Evolutionary conservation across 371 early-diverging fungal species (phyloP).

Genomic region (Lichtheimia corymbifera): DNA sequence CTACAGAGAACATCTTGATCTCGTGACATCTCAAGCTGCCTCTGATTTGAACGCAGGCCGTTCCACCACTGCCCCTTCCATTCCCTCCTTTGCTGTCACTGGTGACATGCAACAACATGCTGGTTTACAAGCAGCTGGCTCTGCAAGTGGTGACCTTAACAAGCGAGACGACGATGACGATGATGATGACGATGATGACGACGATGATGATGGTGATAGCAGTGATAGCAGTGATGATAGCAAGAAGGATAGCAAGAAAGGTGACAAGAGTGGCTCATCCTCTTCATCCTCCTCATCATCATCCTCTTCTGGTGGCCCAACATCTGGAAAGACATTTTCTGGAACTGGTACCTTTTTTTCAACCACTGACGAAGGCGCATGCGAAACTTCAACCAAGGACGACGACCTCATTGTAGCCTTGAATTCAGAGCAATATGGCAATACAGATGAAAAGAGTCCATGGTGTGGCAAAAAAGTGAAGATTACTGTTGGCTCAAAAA

Average conservation of each 20-base stretch:
- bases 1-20: not conserved
- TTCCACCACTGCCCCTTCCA: not conserved
- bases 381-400: constrained; percentile 14
- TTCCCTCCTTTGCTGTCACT: not conserved
- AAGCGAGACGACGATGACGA: too few species aligned
- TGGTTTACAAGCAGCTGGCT: not conserved
- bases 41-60: not conserved
- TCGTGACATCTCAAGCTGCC: not conserved
- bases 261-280: not conserved
- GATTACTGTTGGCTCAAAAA: constrained; percentile 35
- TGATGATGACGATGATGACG: too few species aligned
- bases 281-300: not conserved
- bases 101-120: not conserved
- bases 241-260: not conserved
- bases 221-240: not conserved
- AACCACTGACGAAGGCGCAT: not conserved
- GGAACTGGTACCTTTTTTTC: constrained; percentile 25
- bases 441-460: constrained; percentile 27
- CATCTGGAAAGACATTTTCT: constrained; percentile 27
- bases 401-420: constrained; percentile 31
- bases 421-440: constrained; percentile 35
- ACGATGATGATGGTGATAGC: not conserved
- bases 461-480: constrained; percentile 43
- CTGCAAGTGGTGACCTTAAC: too few species aligned
- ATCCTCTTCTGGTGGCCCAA: constrained; percentile 1